These are phyloP conservation scores for Fusarium tupiense DNA, from an alignment of 2,329 filamentous ascomycete species.

Conservation along the genomic window DNA sequence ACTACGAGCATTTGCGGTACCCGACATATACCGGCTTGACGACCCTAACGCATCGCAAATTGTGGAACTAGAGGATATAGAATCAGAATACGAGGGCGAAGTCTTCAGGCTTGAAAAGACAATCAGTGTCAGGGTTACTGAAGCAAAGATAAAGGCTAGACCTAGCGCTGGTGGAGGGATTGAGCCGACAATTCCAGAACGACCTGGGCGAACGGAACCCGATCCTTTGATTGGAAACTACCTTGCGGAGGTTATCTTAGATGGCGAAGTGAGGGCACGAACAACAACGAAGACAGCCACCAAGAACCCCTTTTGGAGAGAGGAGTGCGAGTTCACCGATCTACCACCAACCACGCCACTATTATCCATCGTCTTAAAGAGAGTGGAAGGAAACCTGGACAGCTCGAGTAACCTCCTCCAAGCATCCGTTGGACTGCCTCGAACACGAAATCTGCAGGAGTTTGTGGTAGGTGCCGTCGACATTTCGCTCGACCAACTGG, in stretches of 20 bases:
- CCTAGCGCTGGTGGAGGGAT: slow-evolving; percentile 34
- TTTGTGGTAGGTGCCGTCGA: slow-evolving; percentile 78
- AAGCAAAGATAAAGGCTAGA: slow-evolving; percentile 66
- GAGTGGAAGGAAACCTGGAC: slow-evolving; percentile 62
- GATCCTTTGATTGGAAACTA: slow-evolving; percentile 73
- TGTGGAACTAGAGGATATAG: slow-evolving; percentile 52
- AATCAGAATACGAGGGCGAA: slow-evolving; percentile 56
- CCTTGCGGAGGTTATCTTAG: slow-evolving; percentile 80
- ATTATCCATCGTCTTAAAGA: slow-evolving; percentile 77
- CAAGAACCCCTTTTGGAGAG: slow-evolving; percentile 82
- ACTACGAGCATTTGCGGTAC: slow-evolving; percentile 88
- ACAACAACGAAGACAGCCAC: slow-evolving; percentile 78
- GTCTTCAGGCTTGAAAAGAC: slow-evolving; percentile 71
- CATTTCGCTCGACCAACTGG: slow-evolving; percentile 80
- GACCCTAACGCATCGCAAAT: slow-evolving; percentile 55
- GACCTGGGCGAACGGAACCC: slow-evolving; percentile 36
- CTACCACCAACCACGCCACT: slow-evolving; percentile 75
- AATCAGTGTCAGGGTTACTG: slow-evolving; percentile 66
- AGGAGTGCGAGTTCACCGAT: slow-evolving; percentile 81
- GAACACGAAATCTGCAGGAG: slow-evolving; percentile 58
- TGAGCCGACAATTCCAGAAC: slow-evolving; percentile 34
- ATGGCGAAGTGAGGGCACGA: slow-evolving; percentile 80
- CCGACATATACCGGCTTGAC: slow-evolving; percentile 82
- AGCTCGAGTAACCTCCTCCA: slow-evolving; percentile 50
- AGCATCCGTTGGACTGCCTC: slow-evolving; percentile 45